A percentile compares a stretch with the other conserved stretches of the same genome.
Conservation (phyloP, 2,329 filamentous ascomycete species). For the Fusarium nodosum region DNA sequence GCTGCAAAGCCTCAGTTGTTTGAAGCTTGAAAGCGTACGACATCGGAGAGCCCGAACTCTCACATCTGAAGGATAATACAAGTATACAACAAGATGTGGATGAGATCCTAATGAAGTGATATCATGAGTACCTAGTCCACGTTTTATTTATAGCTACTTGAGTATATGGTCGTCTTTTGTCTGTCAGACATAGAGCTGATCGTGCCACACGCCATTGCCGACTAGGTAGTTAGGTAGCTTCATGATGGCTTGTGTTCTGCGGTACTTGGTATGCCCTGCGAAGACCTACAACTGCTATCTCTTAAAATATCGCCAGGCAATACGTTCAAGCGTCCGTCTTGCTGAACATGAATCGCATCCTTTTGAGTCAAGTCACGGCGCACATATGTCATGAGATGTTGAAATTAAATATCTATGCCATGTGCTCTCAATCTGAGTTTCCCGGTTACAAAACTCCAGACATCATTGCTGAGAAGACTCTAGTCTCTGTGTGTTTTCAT, state of each 20-base stretch:
- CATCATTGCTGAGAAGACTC: conserved; percentile 25
- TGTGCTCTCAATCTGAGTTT: conserved; percentile 34
- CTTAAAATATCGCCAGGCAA: no score
- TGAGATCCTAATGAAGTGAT: neutral
- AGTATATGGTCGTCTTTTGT: neutral
- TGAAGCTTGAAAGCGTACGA: conserved; percentile 1
- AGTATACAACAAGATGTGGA: neutral
- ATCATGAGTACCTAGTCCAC: neutral
- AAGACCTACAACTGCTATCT: neutral
- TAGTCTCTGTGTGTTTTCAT: conserved; percentile 32
- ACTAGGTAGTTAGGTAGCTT: neutral
- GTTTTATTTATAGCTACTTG: conserved; percentile 17
- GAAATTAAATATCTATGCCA: conserved; percentile 39
- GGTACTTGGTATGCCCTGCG: neutral
- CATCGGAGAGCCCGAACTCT: conserved; percentile 1
- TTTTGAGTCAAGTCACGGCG: neutral
- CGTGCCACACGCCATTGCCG: conserved; percentile 21
- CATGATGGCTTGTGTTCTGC: conserved; percentile 12
- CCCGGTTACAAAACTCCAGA: conserved; percentile 29
- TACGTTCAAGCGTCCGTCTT: neutral
- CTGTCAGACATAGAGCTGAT: conserved; percentile 20
- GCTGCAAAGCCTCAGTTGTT: neutral
- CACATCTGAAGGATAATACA: neutral
- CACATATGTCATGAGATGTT: conserved; percentile 11
- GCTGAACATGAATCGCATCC: no score